phyloP scores from a whole-genome alignment of 169 alveolate genomes.

The Haemoproteus tartakovskyi region DNA sequence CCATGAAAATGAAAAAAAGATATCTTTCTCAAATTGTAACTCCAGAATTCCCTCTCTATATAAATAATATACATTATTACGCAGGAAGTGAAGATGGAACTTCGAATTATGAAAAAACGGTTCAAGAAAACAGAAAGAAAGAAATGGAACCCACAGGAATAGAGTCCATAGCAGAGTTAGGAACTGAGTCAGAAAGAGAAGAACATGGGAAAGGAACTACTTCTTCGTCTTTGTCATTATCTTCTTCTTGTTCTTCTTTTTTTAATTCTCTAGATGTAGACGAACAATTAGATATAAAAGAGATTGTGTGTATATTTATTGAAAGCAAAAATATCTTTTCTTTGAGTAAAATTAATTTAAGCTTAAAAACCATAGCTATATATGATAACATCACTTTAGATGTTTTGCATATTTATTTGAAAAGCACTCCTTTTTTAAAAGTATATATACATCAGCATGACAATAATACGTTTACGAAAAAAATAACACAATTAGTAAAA shows the following conservation, averaged over 20 bases:
- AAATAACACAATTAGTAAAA: constrained; percentile 33
- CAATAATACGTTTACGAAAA: constrained; percentile 23
- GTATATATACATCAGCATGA: constrained; percentile 61
- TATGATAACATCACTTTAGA: constrained; percentile 59
- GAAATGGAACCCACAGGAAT: not conserved
- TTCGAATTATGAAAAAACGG: not conserved
- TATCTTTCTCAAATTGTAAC: constrained; percentile 66
- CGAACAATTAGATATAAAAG: constrained; percentile 30
- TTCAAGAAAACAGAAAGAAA: no score
- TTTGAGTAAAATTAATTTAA: constrained; percentile 47
- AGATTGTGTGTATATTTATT: constrained; percentile 53
- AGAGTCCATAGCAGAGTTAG: not conserved
- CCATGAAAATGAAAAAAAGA: constrained; percentile 48
- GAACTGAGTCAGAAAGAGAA: no score
- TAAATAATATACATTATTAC: constrained; percentile 62
- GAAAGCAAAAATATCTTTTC: constrained; percentile 54
- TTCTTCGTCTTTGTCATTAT: not conserved
- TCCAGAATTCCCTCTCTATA: constrained; percentile 67
- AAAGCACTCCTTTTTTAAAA: constrained; percentile 42
- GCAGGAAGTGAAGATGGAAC: not conserved
- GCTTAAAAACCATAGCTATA: constrained; percentile 43
- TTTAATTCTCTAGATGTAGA: constrained; percentile 23
- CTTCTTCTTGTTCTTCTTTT: no score
- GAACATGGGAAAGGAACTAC: not conserved
- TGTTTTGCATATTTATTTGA: constrained; percentile 46